phyloP scores from a whole-genome alignment of 306 rosid genomes.

The Pyrus pyrifolia region DNA sequence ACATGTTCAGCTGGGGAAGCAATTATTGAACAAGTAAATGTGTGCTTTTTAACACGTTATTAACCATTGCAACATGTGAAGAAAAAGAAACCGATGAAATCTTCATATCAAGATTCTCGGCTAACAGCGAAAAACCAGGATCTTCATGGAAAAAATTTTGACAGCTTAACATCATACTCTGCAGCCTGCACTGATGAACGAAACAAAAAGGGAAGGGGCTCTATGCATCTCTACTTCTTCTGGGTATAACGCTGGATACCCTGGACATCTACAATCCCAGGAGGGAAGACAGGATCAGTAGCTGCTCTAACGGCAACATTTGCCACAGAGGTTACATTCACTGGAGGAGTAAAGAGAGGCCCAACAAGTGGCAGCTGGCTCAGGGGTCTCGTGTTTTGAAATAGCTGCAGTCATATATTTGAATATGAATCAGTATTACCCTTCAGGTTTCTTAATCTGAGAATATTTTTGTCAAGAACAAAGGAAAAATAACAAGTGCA shows the following conservation, averaged over 20 bases:
- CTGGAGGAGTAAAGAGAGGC: conserved; percentile 85
- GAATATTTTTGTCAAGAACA: neutral
- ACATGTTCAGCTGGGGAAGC: neutral
- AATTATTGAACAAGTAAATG: neutral
- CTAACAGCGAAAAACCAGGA: neutral
- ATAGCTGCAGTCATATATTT: conserved; percentile 42
- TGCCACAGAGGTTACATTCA: conserved; percentile 65
- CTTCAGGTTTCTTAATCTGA: neutral
- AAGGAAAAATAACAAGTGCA: neutral
- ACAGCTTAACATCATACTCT: neutral
- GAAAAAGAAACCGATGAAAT: neutral
- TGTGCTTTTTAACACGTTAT: neutral
- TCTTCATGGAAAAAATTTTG: neutral
- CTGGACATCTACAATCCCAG: conserved; percentile 65
- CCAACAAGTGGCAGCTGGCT: conserved; percentile 78
- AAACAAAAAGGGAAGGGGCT: neutral
- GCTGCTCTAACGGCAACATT: conserved; percentile 94
- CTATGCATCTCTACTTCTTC: conserved; percentile 33
- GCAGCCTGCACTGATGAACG: neutral
- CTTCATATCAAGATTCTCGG: neutral
- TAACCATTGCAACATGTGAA: neutral
- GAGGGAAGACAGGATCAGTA: conserved; percentile 90
- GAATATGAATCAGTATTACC: conserved; percentile 9
- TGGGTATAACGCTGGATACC: conserved; percentile 80
- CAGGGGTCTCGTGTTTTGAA: conserved; percentile 56